phyloP scores from a whole-genome alignment of 176 grass and related monocot species.

The Themeda triandra region DNA sequence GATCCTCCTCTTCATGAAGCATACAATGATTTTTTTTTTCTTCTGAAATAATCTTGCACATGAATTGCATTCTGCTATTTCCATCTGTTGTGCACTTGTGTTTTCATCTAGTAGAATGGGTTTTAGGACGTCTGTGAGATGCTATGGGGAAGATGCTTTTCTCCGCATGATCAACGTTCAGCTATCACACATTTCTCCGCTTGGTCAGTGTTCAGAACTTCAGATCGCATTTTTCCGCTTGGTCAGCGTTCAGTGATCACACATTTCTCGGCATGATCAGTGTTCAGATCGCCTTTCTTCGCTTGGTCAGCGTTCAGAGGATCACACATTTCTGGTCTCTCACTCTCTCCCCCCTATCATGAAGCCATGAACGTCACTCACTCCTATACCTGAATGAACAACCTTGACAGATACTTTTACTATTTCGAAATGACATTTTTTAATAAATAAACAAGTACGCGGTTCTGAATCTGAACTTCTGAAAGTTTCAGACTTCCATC shows the following conservation, averaged over 20 bases:
- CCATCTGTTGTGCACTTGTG: neutral
- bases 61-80: neutral
- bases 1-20: neutral
- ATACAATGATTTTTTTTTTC: neutral
- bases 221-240: neutral
- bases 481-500: neutral
- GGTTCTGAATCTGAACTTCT: neutral
- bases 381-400: no score
- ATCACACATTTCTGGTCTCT: slow-evolving; percentile 8
- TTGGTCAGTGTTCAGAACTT: neutral
- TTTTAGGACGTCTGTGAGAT: neutral
- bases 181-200: slow-evolving; percentile 1
- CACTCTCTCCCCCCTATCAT: neutral
- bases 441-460: neutral
- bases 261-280: neutral
- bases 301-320: neutral
- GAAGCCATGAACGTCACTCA: neutral
- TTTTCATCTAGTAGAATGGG: neutral
- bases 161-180: neutral
- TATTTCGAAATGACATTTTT: neutral
- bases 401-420: no score
- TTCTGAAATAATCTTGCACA: neutral
- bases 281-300: neutral
- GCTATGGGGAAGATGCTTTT: neutral
- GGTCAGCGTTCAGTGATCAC: neutral